Base-by-base conservation (phyloP, 1,139 yeast genomes). In the Nematodospora anomalae region DNA sequence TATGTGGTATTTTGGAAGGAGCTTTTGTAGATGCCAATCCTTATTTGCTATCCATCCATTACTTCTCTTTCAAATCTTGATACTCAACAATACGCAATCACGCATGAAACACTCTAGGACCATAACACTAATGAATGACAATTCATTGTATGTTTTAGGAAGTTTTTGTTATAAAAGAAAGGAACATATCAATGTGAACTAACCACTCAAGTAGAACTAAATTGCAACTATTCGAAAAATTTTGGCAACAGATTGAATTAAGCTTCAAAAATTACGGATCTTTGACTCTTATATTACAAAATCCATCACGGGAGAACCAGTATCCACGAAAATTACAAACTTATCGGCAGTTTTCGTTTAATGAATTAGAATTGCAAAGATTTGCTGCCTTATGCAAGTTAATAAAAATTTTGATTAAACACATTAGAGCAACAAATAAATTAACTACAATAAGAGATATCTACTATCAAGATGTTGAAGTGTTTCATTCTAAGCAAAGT, bases 381-480 rank as follows among this genome's bases (percentile, higher is more conserved):
- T 50, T 52, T 32, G 35, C 52, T 9, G 40, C 49, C 12, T 32
- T 52, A 4, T 37, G 58, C n/a, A 57, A 49, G 32, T 36, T 53
- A 8, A 35, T 57, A 16, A 50, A 50, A 35, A 34, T 52, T 6
- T 37, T 57, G 16, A 44, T 50, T 2, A 31, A 44, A 6, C 64
- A 62, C 28, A 38, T 60, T 12, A 15, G 26, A 8, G 43, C 38
- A 10, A 32, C 36, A 3, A 31, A 41, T 3, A 49, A 49, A 10
- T 43, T 49, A 2, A 66, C 74, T 1, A 80, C 90, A 0, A 69
- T 71, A 40, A 60, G 95, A 42, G 90, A 84, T 47, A 44, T 85
- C 0, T 85, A 67, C 57, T 85, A 85, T 53, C 73, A 71, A 40
- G 83, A 83, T 50, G 86, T 80, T 1, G 62, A 58, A 6, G 51